Evolutionary conservation across 23 red algal species (phyloP), one percentile per base, ranked within the genome.

Genomic region (Agarophyton chilense): DNA sequence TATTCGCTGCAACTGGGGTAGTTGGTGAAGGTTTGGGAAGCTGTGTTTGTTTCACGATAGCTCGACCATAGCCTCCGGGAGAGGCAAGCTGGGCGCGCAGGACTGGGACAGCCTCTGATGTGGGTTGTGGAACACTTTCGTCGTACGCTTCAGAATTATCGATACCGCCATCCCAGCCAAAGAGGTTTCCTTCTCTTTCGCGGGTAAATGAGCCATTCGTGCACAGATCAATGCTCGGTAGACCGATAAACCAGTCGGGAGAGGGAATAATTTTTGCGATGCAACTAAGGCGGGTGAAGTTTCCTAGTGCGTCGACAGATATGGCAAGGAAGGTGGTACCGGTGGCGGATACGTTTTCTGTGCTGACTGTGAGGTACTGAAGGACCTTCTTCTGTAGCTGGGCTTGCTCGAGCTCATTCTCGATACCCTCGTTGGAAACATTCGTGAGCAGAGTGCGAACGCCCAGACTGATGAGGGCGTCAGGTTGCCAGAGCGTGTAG

Each of bases 201-300:
- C 11, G 2, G 18, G 24, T 74, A 39, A 74, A 74, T 7, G 68
- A 74, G 41, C 29, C 68, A 26, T 74, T 74, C 41, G 45, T 45
- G 22, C 79, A 83, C 24, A 41, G 41, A 14, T 83, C 53, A 31
- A 83, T 64, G 6, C 38, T 16, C 42, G 55, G 32, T 3, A 83
- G 79, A 25, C 79, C 79, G 33, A 83, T 41, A 47, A 83, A 83
- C 79, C 79, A 83, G 61, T 65, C 79, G 79, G 79, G 51, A 29
- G 79, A 83, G 17, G 79, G 79, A 0, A 62, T 65, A 11, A 83
- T 66, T 35, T 62, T 83, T 5, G 79, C 79, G 18, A 83, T 65
- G 53, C 79, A 83, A 25, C 55, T 65, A 28, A 83, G 41, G 14
- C 21, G 6, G 56, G 79, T 83, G 36, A 83, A 83, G 79, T 65